Percentiles rank a stretch among this genome's conserved stretches.
These are phyloP conservation scores for Hypoxylon sp. DNA, from an alignment of 2,329 filamentous ascomycete genomes.

Conservation along the genomic window DNA sequence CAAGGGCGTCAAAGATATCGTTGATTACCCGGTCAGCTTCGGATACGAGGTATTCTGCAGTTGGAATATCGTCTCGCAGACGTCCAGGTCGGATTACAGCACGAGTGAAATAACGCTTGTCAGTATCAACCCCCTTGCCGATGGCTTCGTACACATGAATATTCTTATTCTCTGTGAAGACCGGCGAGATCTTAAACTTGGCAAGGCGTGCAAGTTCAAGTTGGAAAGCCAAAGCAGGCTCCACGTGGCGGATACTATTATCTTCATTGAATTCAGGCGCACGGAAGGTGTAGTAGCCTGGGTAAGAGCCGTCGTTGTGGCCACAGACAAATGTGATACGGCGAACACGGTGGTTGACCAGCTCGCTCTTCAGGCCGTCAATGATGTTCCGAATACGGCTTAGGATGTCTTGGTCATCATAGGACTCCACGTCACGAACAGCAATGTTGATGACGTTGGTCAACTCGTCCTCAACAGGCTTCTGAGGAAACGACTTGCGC, in stretches of 20 bases:
- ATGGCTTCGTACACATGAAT: slow-evolving; percentile 98
- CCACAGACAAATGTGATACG: slow-evolving; percentile 97
- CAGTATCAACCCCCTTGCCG: slow-evolving; percentile 93
- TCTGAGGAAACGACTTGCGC: slow-evolving; percentile 68
- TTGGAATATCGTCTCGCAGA: slow-evolving; percentile 96
- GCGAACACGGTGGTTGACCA: slow-evolving; percentile 83
- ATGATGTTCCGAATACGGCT: slow-evolving; percentile 81
- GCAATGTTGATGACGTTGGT: slow-evolving; percentile 94
- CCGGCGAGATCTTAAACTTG: slow-evolving; percentile 98
- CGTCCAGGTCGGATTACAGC: slow-evolving; percentile 94
- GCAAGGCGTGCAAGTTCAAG: slow-evolving; percentile 92
- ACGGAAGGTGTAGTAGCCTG: slow-evolving; percentile 98
- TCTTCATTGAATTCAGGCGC: slow-evolving; percentile 91
- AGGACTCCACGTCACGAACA: slow-evolving; percentile 86
- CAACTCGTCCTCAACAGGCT: slow-evolving; percentile 79
- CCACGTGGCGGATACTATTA: slow-evolving; percentile 94
- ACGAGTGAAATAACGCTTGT: slow-evolving; percentile 98
- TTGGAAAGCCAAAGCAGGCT: slow-evolving; percentile 98
- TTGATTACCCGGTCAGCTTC: slow-evolving; percentile 97
- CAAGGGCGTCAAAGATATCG: slow-evolving; percentile 95
- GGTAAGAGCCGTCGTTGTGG: slow-evolving; percentile 92
- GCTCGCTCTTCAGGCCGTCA: slow-evolving; percentile 83
- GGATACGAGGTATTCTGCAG: slow-evolving; percentile 97
- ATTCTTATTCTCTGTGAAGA: slow-evolving; percentile 99
- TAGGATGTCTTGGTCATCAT: slow-evolving; percentile 84